Base-by-base conservation (phyloP, 805 yeast genomes). In the Cyberlindnera subsufficiens region DNA sequence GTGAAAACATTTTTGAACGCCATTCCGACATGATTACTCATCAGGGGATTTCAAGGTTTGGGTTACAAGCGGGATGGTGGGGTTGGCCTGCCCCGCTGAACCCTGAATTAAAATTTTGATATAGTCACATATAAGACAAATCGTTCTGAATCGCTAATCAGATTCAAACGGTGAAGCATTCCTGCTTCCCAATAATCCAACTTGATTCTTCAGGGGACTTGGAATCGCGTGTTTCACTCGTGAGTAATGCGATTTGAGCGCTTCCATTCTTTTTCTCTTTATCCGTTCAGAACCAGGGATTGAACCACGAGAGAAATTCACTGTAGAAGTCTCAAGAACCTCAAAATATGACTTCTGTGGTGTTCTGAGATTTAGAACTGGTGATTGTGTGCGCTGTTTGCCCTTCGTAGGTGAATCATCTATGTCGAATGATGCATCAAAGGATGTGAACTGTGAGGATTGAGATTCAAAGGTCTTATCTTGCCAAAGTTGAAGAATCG, bases 241-340 rank as follows among this genome's bases (percentile, higher is more conserved):
- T 13, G 64, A 59, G 38, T 65, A 68, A 33, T 58, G 64, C 9
- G 54, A 51, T 34, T 52, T 66, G 52, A 64, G 53, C 3, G 68
- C 70, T 38, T 65, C 68, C 46, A 65, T 55, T 32, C 64, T 57
- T 33, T 58, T 55, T 27, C 56, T 49, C 45, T 62, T 65, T n/a
- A 65, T 55, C 13, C 60, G 44, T 38, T 61, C 67, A 27, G 69
- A 63, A 2, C 70, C 72, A 1, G 70, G 69, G 10, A 67, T 63
- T 8, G 62, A 53, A 18, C 50, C 47, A 19, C 34, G 42, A 7
- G 17, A 11, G 25, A 2, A 29, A 30, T 13, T 38, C 38, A 35
- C 3, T 14, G 31, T 35, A 5, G 38, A 35, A 17, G 40, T 38
- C 8, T 38, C 36, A 30, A 38, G 37, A 3, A 42, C 15, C 5